phyloP scores from a whole-genome alignment of 305 asterid genomes.

The Euphrasia arctica region DNA sequence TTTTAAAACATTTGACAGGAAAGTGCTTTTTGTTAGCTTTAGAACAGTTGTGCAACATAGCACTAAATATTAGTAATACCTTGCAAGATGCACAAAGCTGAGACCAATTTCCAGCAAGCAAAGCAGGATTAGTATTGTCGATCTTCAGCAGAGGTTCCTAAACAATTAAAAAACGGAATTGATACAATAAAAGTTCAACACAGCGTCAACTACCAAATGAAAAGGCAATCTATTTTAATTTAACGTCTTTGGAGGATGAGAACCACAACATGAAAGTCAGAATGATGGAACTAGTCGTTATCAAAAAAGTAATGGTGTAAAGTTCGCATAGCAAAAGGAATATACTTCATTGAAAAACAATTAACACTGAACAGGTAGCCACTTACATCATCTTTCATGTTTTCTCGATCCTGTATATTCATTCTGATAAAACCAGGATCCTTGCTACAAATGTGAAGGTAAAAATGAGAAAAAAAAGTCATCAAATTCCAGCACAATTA shows the following conservation, averaged over 20 bases:
- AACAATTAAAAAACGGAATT: constrained; percentile 13
- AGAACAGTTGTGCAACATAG: constrained; percentile 9
- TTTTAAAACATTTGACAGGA: constrained; percentile 13
- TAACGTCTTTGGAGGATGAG: constrained; percentile 20
- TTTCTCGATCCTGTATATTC: constrained; percentile 55
- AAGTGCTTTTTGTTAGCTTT: constrained; percentile 19
- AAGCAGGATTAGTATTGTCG: constrained; percentile 79
- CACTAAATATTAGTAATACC: constrained; percentile 42
- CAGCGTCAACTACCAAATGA: neutral
- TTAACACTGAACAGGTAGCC: neutral
- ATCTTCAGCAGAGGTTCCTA: constrained; percentile 91
- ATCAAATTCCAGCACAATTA: constrained; percentile 14
- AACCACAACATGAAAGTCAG: constrained; percentile 16
- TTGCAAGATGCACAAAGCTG: constrained; percentile 98
- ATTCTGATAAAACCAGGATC: constrained; percentile 90
- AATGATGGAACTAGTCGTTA: neutral
- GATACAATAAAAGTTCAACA: constrained; percentile 4
- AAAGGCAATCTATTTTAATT: neutral
- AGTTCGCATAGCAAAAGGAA: too few relatives aligned
- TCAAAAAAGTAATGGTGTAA: too few relatives aligned
- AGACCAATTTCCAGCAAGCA: constrained; percentile 95
- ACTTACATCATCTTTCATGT: constrained; percentile 87
- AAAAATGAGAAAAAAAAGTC: constrained; percentile 11
- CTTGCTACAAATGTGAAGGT: constrained; percentile 53
- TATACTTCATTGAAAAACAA: too few relatives aligned